Base-by-base conservation (phyloP, 805 yeast species). In the Clavispora phyllophila region DNA sequence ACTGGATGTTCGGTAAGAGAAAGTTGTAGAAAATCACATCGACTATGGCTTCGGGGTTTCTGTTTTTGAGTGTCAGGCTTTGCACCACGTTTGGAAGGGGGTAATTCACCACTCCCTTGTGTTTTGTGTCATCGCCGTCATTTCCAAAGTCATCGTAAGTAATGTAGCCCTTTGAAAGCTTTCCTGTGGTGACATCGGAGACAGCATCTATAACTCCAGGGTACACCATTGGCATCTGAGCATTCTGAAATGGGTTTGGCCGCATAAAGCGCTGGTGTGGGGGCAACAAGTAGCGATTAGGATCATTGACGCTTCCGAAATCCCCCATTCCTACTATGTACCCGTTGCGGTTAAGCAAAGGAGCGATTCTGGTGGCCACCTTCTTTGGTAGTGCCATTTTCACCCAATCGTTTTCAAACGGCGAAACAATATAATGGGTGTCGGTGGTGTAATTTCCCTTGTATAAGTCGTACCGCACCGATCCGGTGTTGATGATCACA, bases 121-220 rank as follows among this genome's bases (percentile, higher is more conserved):
- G 80, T 53, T 29, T 88, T 73, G 68, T 86, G 50, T 70, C 98
- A 58, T 93, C 99, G 18, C 99, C 99, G 48, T 81, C 80, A 49
- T 70, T 63, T 0, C 97, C 99, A 52, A 75, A 72, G 55, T 91
- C 98, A 58, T 93, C 99, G 36, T 63, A 54, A 0, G 99, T 91
- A 0, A 80, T 81, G 53, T 84, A 86, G 0, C 99, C 99, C 46
- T 77, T 78, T 1, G 79, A 55, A 12, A 73, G 55, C 9, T 51
- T 55, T 8, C 25, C 25, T 5, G 22, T 3, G 5, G 60, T 33
- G 24, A 13, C 9, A 4, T 14, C 6, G 14, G 22, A 40, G 14
- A 27, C 22, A n/a, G 39, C 41, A n/a, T 35, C 44, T 18, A 40
- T 35, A 12, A 42, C 23, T 10, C 38, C 39, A 6, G 49, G 49